Conservation (phyloP, 2,329 filamentous ascomycete species). For the Cytospora paraplurivora region DNA sequence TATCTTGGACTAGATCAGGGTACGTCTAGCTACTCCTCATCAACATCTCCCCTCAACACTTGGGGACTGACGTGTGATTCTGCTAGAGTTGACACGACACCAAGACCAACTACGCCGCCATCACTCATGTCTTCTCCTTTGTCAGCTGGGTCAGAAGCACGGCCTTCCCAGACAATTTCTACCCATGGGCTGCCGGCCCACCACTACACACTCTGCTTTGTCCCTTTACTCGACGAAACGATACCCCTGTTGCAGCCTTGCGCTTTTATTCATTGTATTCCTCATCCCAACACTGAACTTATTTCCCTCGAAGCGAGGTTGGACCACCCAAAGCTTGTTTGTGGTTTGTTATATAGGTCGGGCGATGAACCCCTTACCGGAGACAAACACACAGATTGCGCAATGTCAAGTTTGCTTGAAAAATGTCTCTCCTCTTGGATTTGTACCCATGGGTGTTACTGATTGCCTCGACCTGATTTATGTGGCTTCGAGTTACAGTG, state of each 20-base stretch:
- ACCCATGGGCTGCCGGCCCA: background rate
- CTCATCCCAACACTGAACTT: conserved; percentile 1
- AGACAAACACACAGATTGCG: conserved; percentile 20
- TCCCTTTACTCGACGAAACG: conserved; percentile 10
- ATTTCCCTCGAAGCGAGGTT: conserved; percentile 6
- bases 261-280: background rate
- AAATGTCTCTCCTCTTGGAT: background rate
- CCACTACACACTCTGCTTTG: conserved; percentile 8
- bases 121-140: background rate
- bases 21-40: background rate
- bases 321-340: background rate
- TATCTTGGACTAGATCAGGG: background rate
- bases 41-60: background rate
- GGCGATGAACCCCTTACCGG: conserved; percentile 8
- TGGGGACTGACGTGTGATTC: background rate
- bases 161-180: background rate
- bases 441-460: conserved; percentile 1
- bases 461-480: background rate
- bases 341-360: conserved; percentile 7
- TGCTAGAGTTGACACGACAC: background rate
- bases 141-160: background rate
- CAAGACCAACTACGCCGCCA: background rate
- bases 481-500: background rate
- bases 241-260: background rate
- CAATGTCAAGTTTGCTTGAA: conserved; percentile 14